These are phyloP conservation scores for Wallemia mellicola DNA, from an alignment of 1,284 basidiomycete species.

Conservation along the genomic window DNA sequence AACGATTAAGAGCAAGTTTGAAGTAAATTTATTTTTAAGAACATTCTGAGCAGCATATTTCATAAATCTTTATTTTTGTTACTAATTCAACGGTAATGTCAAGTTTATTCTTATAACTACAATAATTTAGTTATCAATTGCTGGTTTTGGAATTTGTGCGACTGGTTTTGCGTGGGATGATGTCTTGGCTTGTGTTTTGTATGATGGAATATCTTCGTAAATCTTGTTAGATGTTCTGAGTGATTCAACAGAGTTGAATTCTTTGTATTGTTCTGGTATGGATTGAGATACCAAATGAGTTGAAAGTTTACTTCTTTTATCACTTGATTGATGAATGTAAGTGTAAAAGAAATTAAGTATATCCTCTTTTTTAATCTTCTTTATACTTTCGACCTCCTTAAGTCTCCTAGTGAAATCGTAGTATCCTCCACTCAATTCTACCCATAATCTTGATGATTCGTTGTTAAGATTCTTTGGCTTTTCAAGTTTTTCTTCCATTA, in stretches of 20 bases:
- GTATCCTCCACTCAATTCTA: constrained; percentile 40
- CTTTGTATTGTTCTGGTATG: constrained; percentile 17
- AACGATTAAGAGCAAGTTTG: too few relatives aligned
- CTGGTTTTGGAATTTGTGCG: not conserved
- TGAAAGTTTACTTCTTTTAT: constrained; percentile 42
- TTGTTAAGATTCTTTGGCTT: constrained; percentile 36
- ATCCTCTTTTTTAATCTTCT: constrained; percentile 39
- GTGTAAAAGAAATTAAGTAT: constrained; percentile 42
- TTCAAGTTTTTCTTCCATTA: constrained; percentile 39
- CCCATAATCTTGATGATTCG: constrained; percentile 33
- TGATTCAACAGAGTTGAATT: constrained; percentile 16
- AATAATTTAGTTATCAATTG: not conserved
- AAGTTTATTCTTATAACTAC: not conserved
- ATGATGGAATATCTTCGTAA: constrained; percentile 35
- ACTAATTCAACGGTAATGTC: too few relatives aligned
- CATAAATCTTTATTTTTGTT: not conserved
- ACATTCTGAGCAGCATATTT: not conserved
- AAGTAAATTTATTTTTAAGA: too few relatives aligned
- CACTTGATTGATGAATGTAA: constrained; percentile 37
- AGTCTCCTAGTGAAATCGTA: constrained; percentile 40
- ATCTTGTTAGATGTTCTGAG: constrained; percentile 25
- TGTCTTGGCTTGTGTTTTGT: constrained; percentile 29
- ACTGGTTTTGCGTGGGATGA: not conserved
- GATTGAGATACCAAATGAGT: constrained; percentile 39
- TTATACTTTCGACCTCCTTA: constrained; percentile 33